phyloP scores from a whole-genome alignment of 495 filamentous ascomycete genomes.

The Penicillium pulvis region DNA sequence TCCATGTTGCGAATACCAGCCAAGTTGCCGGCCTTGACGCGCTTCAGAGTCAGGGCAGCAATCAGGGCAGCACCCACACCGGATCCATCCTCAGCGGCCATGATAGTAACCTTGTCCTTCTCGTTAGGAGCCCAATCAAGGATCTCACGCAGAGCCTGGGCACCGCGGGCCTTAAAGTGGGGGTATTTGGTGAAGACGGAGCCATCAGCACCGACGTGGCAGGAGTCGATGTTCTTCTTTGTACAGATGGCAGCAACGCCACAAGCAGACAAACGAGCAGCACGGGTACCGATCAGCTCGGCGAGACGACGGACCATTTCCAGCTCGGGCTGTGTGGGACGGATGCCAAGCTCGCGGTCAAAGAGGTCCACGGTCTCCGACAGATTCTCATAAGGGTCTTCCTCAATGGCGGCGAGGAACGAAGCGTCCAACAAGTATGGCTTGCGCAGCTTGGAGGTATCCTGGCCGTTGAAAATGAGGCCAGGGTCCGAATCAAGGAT shows the following conservation, averaged over 20 bases:
- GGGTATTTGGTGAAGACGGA: constrained; percentile 99
- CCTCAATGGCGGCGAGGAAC: constrained; percentile 94
- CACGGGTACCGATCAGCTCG: constrained; percentile 91
- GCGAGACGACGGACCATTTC: constrained; percentile 85
- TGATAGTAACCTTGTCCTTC: constrained; percentile 81
- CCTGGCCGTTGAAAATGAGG: constrained; percentile 80
- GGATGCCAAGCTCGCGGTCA: constrained; percentile 68
- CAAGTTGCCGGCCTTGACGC: constrained; percentile 74
- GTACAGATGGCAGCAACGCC: constrained; percentile 93
- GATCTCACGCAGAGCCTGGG: constrained; percentile 87
- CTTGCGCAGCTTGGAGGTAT: constrained; percentile 75
- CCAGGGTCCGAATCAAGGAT: constrained; percentile 75
- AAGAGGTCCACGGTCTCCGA: constrained; percentile 82
- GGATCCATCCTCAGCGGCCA: constrained; percentile 89
- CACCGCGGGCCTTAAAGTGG: constrained; percentile 91
- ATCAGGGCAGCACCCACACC: constrained; percentile 97
- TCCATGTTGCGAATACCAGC: constrained; percentile 77
- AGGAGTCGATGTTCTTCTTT: constrained; percentile 85
- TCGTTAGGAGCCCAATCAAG: constrained; percentile 82
- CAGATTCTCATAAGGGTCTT: constrained; percentile 93
- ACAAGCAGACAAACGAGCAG: constrained; percentile 88
- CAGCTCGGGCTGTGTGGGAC: constrained; percentile 69
- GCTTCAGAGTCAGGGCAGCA: constrained; percentile 88
- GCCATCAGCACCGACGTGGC: constrained; percentile 94
- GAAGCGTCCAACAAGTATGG: constrained; percentile 88